Evolutionary conservation across 129 eudicot genomes (phyloP).

Genomic region (Saposhnikovia divaricata): DNA sequence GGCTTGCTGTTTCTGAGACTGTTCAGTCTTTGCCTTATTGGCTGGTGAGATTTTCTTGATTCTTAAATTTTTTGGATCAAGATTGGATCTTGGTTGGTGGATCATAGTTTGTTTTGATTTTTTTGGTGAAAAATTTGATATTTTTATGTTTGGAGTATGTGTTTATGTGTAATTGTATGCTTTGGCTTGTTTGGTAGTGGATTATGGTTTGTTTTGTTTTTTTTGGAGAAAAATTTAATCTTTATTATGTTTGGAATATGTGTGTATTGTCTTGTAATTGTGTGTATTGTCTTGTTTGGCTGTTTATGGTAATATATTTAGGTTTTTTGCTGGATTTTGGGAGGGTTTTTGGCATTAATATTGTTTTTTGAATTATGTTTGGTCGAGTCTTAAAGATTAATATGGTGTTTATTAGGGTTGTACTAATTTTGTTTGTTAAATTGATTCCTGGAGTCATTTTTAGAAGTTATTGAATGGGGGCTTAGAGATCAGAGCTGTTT

Average conservation of each 20-base stretch:
- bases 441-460: background rate
- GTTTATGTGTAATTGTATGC: background rate
- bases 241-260: too few relatives aligned
- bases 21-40: slow-evolving; percentile 37
- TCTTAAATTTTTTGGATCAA: background rate
- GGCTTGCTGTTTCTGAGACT: slow-evolving; percentile 46
- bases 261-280: background rate
- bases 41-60: slow-evolving; percentile 27
- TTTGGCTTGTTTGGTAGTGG: background rate
- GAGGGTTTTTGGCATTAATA: background rate
- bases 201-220: background rate
- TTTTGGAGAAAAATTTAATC: background rate
- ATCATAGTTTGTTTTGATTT: background rate
- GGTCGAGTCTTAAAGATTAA: background rate
- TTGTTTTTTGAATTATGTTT: background rate
- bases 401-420: background rate
- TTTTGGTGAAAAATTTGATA: background rate
- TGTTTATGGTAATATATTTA: background rate
- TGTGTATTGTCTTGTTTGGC: background rate
- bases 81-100: background rate
- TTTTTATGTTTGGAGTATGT: background rate
- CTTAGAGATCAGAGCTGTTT: background rate
- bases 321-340: background rate
- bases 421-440: background rate
- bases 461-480: background rate